Base-by-base conservation (phyloP, 257 asterid species). In the Rhazya stricta region DNA sequence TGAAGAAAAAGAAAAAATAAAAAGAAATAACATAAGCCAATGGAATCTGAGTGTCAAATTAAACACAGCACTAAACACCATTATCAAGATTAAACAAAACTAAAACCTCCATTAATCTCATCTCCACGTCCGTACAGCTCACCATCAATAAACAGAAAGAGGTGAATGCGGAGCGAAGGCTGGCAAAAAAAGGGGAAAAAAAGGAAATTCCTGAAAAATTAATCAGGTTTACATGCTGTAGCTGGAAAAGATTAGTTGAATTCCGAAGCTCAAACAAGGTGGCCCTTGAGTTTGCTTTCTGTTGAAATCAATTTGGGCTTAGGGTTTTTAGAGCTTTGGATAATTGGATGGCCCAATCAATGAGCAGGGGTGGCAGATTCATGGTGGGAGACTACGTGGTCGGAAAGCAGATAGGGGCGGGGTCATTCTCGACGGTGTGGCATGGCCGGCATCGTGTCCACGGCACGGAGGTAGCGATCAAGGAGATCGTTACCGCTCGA, bases 361-460 rank as follows among this genome's bases (percentile, higher is more conserved):
- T 48, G 70, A n/a, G 81, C 63, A 77, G 86, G 27, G 84, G 80
- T 37, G 85, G 77, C 69, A 87, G 87, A 86, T 84, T 74, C 42
- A 34, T 72, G 54, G 96, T 94, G 23, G 99, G 99, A 74, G 97
- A 94, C 23, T 94, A 94, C 68, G 77, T 84, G 79, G 89, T 92
- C 43, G 91, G 92, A 76, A 89, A 83, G 83, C 96, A 88, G 77
- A 82, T 94, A 19, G 98, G 98, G 9, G 67, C 84, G 4, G 98
- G 98, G 1, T 90, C 97, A 12, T 94, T 85, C 88, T 92, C 98
- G 54, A 92, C 93, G 68, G 99, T 94, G 76, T 92, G 99, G 99
- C 97, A 85, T 80, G 99, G 94, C 50, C 87, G 86, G 77, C 99
- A 94, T 81, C 89, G 91, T 46, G 85, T 83, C 53, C 90, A 86